phyloP scores from a whole-genome alignment of 129 eudicot species.

The Dittrichia graveolens region DNA sequence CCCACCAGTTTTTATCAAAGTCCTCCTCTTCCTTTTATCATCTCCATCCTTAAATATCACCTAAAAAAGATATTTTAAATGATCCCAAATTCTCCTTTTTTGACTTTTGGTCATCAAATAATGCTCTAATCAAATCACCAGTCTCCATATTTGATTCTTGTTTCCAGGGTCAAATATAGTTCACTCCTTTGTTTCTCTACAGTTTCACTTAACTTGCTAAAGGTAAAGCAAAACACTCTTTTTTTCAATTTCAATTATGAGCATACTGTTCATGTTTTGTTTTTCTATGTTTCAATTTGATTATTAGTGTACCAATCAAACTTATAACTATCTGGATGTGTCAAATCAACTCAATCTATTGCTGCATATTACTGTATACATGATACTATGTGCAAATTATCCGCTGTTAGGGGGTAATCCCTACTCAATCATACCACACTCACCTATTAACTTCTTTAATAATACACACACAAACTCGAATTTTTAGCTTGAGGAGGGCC shows the following conservation, averaged over 20 bases:
- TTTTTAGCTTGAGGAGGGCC: no score
- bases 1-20: slow-evolving; percentile 25
- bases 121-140: slow-evolving; percentile 35
- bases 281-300: slow-evolving; percentile 1
- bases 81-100: background rate
- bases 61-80: slow-evolving; percentile 7
- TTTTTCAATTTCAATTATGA: slow-evolving; percentile 18
- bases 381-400: background rate
- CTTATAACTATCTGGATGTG: background rate
- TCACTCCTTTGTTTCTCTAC: slow-evolving; percentile 27
- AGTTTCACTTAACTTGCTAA: slow-evolving; percentile 17
- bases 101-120: slow-evolving; percentile 29
- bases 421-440: no score
- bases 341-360: background rate
- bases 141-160: background rate
- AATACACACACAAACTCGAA: no score
- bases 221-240: slow-evolving; percentile 17
- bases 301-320: background rate
- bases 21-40: background rate
- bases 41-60: slow-evolving; percentile 28
- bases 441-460: no score
- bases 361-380: background rate
- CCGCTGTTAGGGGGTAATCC: background rate
- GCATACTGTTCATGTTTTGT: slow-evolving; percentile 17
- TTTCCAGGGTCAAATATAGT: slow-evolving; percentile 24